Evolutionary conservation across 2,329 filamentous ascomycete species (phyloP).

Genomic region (Hymenoscyphus albidus): DNA sequence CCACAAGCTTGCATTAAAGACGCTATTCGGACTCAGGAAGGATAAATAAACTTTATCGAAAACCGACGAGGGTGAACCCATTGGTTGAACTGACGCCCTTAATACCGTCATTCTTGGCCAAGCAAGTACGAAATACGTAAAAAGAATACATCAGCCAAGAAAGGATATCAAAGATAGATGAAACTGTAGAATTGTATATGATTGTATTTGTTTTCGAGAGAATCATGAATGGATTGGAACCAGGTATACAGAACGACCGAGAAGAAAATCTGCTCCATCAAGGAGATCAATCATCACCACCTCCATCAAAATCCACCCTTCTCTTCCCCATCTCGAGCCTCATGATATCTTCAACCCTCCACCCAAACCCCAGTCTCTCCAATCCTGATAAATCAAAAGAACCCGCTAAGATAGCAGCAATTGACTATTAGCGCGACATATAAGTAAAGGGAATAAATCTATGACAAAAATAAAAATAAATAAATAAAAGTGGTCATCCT

Average conservation of each 20-base stretch:
- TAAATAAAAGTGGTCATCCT: not conserved
- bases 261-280: not conserved
- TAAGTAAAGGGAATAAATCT: not conserved
- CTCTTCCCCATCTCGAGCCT: not conserved
- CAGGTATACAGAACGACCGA: not conserved
- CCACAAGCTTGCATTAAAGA: no score
- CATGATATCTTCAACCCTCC: not conserved
- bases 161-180: not conserved
- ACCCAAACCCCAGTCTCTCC: not conserved
- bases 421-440: not conserved
- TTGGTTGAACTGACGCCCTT: no score
- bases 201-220: not conserved
- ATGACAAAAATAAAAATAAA: not conserved
- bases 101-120: no score
- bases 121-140: not conserved
- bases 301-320: not conserved
- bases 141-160: not conserved
- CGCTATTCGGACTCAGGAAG: no score
- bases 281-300: not conserved
- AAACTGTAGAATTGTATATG: not conserved
- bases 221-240: not conserved
- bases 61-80: no score
- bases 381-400: not conserved
- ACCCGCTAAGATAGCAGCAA: slow-evolving; percentile 2
- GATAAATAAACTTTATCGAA: no score